Base-by-base conservation (phyloP, 139 green algal species). In the Ettlia oleoabundans region DNA sequence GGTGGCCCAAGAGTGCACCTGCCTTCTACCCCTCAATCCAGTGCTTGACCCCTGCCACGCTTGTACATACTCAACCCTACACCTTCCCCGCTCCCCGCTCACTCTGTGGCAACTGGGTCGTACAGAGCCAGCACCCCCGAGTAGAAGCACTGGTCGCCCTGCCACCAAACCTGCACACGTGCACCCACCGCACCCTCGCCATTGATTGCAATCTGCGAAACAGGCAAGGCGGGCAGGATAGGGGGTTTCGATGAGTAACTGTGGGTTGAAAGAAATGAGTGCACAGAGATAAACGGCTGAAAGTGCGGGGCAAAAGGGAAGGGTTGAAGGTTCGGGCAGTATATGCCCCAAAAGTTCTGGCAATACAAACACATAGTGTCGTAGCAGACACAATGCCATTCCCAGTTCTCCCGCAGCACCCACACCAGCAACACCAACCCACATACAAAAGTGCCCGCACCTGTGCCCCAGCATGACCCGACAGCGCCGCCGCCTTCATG, bases 401-500 rank as follows among this genome's bases (percentile, higher is more conserved):
- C n/a, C n/a, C n/a, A n/a, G n/a, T n/a, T n/a, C n/a, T n/a, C n/a
- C n/a, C n/a, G n/a, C n/a, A n/a, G n/a, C n/a, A n/a, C n/a, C n/a
- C n/a, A n/a, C n/a, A n/a, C 69, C 41, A 55, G 30, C 79, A 78
- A 33, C 37, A 67, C 2, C 18, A 74, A 42, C 21, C 40, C 5
- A 19, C 41, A 18, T 26, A 22, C 15, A 2, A 40, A 66, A 37
- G 41, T 10, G 41, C 24, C 15, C 62, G 2, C 72, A 85, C 72
- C 76, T 92, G 86, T 2, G 85, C 89, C 18, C 89, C 88, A 4
- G 84, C 85, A 33, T 91, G 89, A 15, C 89, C 88, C 18, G 86
- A 87, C n/a, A 90, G 90, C 10, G 93, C 93, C 6, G 92, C 92
- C 13, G 93, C 92, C 18, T 85, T 88, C 42, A 91, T 92, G 53